A percentile compares a stretch with the other conserved stretches of the same genome.
These are phyloP conservation scores for Panellus pusillus DNA, from an alignment of 768 basidiomycete genomes.

Conservation along the genomic window DNA sequence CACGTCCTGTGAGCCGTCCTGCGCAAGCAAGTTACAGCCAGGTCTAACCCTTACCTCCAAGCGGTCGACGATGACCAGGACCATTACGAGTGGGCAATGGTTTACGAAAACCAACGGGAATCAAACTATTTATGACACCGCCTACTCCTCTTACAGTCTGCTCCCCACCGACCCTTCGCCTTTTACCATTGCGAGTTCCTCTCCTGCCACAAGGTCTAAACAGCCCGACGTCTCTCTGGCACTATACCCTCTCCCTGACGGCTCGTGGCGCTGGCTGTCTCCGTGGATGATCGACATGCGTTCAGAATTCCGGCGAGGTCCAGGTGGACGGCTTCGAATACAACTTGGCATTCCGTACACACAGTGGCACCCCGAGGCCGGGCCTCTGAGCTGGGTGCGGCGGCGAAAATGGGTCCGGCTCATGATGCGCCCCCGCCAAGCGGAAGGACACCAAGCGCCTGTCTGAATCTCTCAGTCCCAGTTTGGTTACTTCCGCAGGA, in stretches of 20 bases:
- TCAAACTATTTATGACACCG: slow-evolving; percentile 70
- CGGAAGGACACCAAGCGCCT: slow-evolving; percentile 19
- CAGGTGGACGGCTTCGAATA: slow-evolving; percentile 87
- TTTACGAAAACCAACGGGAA: slow-evolving; percentile 85
- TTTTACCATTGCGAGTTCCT: slow-evolving; percentile 60
- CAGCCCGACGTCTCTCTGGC: slow-evolving; percentile 58
- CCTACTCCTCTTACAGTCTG: slow-evolving; percentile 69
- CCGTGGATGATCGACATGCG: slow-evolving; percentile 91
- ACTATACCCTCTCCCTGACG: slow-evolving; percentile 76
- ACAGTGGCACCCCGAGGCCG: slow-evolving; percentile 65
- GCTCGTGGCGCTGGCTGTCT: slow-evolving; percentile 81
- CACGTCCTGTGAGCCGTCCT: background rate
- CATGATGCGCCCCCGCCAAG: slow-evolving; percentile 70
- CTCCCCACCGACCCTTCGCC: slow-evolving; percentile 73
- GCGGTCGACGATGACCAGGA: slow-evolving; percentile 40
- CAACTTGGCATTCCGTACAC: slow-evolving; percentile 71
- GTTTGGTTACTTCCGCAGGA: slow-evolving; percentile 1
- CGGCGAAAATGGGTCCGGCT: slow-evolving; percentile 81
- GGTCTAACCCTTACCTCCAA: slow-evolving; percentile 31
- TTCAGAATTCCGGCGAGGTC: slow-evolving; percentile 66
- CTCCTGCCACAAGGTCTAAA: slow-evolving; percentile 35
- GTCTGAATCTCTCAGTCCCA: slow-evolving; percentile 17
- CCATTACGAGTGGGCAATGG: slow-evolving; percentile 71
- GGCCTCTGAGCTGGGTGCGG: slow-evolving; percentile 67
- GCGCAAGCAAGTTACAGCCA: slow-evolving; percentile 8